Evolutionary conservation across 2,329 filamentous ascomycete genomes (phyloP), one percentile per base, ranked within the genome.

Genomic region (Fusarium graminum): DNA sequence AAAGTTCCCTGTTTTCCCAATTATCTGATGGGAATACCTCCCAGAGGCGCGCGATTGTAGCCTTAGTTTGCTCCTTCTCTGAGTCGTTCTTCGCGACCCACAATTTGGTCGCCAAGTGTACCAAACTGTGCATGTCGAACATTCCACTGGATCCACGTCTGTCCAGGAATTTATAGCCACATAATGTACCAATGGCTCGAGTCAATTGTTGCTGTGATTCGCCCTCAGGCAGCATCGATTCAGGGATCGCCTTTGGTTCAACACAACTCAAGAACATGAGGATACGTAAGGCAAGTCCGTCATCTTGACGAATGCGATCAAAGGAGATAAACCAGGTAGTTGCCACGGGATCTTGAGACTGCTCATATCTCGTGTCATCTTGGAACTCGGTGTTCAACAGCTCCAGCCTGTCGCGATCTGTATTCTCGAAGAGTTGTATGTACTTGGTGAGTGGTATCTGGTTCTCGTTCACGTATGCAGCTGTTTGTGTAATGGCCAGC

Each of bases 271-370:
- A 75, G 55, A 83, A 81, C 1, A 70, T 75, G 1, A 44, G 17
- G 14, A 32, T 14, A 30, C 28, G 43, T 6, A 4, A 45, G 6
- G 43, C n/a, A 32, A 84, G 40, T 22, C 28, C 6, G 47, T 14
- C 57, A 79, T 59, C 1, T 22, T 58, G 49, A 7, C 67, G 69
- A n/a, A 82, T 79, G 26, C 78, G 74, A 13, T 79, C 64, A 19
- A 83, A 80, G 0, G 80, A 82, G 8, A 82, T 70, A 1, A 79
- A 52, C 76, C 79, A 80, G 1, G 80, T 80, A 0, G 72, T 75
- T 19, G 76, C 77, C 7, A 81, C 70, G 2, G 79, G 69, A 50
- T 78, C 76, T 44, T 75, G 74, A 7, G 76, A 72, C n/a, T 45
- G 43, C 43, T 45, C 43, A 6, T 45, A 45, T 45, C 43, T 32